Conservation (phyloP, 2,329 filamentous ascomycete species). For the Dothidotthia symphoricarpi region DNA sequence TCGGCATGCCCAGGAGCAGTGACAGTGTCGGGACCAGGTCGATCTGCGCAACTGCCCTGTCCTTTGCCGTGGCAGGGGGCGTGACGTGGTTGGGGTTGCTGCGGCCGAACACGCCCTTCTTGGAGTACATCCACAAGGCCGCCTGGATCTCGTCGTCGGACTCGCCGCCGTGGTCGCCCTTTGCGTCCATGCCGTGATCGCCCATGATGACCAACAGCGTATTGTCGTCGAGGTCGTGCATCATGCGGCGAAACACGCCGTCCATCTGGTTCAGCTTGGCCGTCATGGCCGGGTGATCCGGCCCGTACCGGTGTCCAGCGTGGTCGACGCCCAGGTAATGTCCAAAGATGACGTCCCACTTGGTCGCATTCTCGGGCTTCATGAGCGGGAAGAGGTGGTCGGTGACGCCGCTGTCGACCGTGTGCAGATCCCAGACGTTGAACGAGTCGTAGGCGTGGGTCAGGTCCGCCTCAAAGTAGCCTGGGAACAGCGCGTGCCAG, state of each 20-base stretch:
- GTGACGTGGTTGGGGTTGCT: slow-evolving; percentile 58
- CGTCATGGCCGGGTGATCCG: slow-evolving; percentile 87
- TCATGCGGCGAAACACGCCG: slow-evolving; percentile 68
- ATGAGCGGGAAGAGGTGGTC: slow-evolving; percentile 87
- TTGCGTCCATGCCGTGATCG: slow-evolving; percentile 97
- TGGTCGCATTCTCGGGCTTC: slow-evolving; percentile 58
- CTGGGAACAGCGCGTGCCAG: slow-evolving; percentile 90
- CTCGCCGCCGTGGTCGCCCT: slow-evolving; percentile 97
- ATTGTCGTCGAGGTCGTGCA: slow-evolving; percentile 71
- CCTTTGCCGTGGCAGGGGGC: slow-evolving; percentile 71
- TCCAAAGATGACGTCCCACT: slow-evolving; percentile 94
- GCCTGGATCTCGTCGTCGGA: slow-evolving; percentile 95
- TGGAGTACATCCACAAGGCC: slow-evolving; percentile 98
- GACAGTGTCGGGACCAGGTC: slow-evolving; percentile 92
- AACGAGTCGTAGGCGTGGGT: slow-evolving; percentile 93
- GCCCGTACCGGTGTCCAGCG: slow-evolving; percentile 93
- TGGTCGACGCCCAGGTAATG: slow-evolving; percentile 96
- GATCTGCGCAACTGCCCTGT: slow-evolving; percentile 76
- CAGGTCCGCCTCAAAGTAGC: slow-evolving; percentile 84
- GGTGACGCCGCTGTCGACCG: slow-evolving; percentile 90
- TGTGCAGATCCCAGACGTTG: slow-evolving; percentile 97
- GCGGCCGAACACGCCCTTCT: slow-evolving; percentile 78
- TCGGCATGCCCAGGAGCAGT: slow-evolving; percentile 82
- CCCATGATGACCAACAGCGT: slow-evolving; percentile 95
- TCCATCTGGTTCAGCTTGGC: slow-evolving; percentile 93